Conservation (phyloP, 305 asterid species). For the Vinca major region DNA sequence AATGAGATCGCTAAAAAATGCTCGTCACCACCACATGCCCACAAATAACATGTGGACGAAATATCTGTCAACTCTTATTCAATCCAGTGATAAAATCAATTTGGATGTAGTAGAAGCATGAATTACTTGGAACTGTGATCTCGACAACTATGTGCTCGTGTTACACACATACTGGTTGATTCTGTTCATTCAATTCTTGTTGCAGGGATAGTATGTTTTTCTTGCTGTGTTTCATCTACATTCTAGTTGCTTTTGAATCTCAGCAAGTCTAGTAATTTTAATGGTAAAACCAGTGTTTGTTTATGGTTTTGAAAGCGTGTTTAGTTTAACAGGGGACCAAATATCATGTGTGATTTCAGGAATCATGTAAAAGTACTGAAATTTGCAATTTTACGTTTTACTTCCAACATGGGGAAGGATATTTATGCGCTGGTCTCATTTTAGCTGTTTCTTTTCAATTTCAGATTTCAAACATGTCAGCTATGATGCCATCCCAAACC, state of each 20-base stretch:
- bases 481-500: slow-evolving; percentile 80
- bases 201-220: neutral
- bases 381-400: neutral
- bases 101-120: too few relatives aligned
- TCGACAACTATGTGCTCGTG: too few relatives aligned
- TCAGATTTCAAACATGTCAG: slow-evolving; percentile 89
- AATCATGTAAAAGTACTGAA: neutral
- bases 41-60: too few relatives aligned
- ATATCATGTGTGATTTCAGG: neutral
- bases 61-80: too few relatives aligned
- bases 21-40: too few relatives aligned
- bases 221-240: neutral
- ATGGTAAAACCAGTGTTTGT: neutral
- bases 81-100: too few relatives aligned
- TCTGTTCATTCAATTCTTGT: neutral
- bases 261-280: neutral
- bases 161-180: neutral
- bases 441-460: slow-evolving; percentile 21
- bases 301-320: neutral
- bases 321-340: neutral
- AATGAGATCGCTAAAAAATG: too few relatives aligned
- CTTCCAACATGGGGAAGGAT: slow-evolving; percentile 3
- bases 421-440: slow-evolving; percentile 2
- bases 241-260: neutral
- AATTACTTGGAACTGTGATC: too few relatives aligned